Evolutionary conservation across 2,329 filamentous ascomycete species (phyloP).

Genomic region (Pleoardoris graminearum): DNA sequence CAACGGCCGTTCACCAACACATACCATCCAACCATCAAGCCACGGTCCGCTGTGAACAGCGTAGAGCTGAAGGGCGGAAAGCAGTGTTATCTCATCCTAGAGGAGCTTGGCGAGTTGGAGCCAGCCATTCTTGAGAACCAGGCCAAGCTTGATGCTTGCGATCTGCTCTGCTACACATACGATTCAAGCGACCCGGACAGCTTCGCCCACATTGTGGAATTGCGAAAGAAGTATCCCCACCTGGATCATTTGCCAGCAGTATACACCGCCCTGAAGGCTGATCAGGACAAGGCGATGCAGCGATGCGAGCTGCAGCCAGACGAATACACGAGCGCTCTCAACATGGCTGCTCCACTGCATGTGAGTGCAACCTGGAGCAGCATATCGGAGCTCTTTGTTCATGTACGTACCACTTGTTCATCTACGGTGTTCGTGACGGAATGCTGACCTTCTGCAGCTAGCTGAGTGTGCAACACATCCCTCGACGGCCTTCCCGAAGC

Average conservation of each 20-base stretch:
- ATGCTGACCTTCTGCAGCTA: conserved; percentile 52
- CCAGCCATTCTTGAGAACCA: conserved; percentile 92
- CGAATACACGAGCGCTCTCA: conserved; percentile 80
- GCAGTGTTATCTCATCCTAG: conserved; percentile 93
- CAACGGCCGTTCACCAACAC: conserved; percentile 81
- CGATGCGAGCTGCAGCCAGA: conserved; percentile 86
- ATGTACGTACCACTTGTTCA: conserved; percentile 35
- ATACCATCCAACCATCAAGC: conserved; percentile 93
- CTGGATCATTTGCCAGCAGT: conserved; percentile 88
- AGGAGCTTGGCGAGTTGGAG: conserved; percentile 94
- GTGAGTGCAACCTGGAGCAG: conserved; percentile 94
- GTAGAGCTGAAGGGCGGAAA: conserved; percentile 95
- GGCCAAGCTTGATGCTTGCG: conserved; percentile 86
- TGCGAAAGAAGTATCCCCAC: conserved; percentile 77
- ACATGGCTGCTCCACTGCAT: conserved; percentile 89
- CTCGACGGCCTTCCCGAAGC: conserved; percentile 84
- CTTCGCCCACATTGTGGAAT: conserved; percentile 84
- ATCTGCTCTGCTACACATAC: conserved; percentile 93
- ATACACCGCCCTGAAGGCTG: conserved; percentile 92
- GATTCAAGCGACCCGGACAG: conserved; percentile 97
- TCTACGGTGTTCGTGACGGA: neutral
- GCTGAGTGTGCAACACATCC: conserved; percentile 92
- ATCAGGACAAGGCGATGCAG: conserved; percentile 96
- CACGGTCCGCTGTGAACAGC: conserved; percentile 89
- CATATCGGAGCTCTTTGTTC: conserved; percentile 91